Conservation (phyloP, 805 yeast species). For the Metschnikowia baotianmanensis region DNA sequence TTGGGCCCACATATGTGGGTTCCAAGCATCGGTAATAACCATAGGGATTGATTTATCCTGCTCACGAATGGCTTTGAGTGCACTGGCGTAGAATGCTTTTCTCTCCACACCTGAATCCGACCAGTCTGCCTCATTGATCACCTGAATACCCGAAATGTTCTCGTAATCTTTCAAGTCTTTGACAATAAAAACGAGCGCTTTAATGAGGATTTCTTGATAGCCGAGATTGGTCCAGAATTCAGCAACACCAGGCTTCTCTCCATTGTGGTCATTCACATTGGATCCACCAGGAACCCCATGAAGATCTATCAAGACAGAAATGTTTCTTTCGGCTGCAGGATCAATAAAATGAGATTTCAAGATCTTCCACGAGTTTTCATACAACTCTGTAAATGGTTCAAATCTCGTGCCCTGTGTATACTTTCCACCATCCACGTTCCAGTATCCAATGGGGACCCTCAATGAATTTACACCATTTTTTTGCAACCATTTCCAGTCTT, state of each 20-base stretch:
- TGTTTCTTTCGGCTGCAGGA: slow-evolving; percentile 58
- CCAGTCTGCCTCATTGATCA: slow-evolving; percentile 81
- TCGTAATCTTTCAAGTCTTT: slow-evolving; percentile 53
- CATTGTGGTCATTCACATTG: slow-evolving; percentile 80
- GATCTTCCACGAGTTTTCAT: slow-evolving; percentile 69
- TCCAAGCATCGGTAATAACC: slow-evolving; percentile 92
- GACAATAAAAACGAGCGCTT: slow-evolving; percentile 58
- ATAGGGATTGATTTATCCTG: slow-evolving; percentile 62
- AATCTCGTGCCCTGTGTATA: slow-evolving; percentile 64
- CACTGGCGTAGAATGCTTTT: slow-evolving; percentile 60
- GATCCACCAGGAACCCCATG: slow-evolving; percentile 95
- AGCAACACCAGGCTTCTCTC: slow-evolving; percentile 55
- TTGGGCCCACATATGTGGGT: slow-evolving; percentile 71
- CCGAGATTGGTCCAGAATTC: slow-evolving; percentile 58
- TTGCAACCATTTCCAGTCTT: slow-evolving; percentile 78
- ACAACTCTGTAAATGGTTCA: slow-evolving; percentile 50
- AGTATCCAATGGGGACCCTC: slow-evolving; percentile 88
- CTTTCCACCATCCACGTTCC: slow-evolving; percentile 71
- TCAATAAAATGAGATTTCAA: slow-evolving; percentile 51
- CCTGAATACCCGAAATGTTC: slow-evolving; percentile 77
- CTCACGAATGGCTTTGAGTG: slow-evolving; percentile 56
- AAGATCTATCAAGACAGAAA: slow-evolving; percentile 77
- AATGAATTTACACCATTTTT: slow-evolving; percentile 71
- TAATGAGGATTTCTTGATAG: slow-evolving; percentile 44
- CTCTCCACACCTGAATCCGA: slow-evolving; percentile 52